Evolutionary conservation across 805 yeast genomes (phyloP).

Genomic region (Torulaspora quercuum): DNA sequence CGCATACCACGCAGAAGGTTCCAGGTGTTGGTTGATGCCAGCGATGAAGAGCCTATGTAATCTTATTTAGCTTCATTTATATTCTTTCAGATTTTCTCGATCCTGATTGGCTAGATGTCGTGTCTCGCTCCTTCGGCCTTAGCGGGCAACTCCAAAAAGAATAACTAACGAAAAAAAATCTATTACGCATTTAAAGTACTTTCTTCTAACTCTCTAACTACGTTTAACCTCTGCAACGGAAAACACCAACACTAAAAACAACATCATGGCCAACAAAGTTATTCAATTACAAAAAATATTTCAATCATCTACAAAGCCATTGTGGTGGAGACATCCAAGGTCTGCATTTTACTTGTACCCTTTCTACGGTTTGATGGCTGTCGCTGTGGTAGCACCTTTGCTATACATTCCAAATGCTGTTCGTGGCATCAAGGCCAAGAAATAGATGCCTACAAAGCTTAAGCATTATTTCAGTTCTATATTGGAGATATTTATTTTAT

Average conservation of each 20-base stretch:
- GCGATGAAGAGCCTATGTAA: slow-evolving; percentile 27
- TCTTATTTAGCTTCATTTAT: background rate
- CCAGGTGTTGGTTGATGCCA: slow-evolving; percentile 26
- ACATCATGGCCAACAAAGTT: slow-evolving; percentile 43
- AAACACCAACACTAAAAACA: background rate
- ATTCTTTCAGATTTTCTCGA: slow-evolving; percentile 7
- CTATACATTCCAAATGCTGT: slow-evolving; percentile 71
- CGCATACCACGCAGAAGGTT: slow-evolving; percentile 19
- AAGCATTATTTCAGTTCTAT: no score
- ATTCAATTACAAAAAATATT: slow-evolving; percentile 57
- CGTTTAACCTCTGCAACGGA: background rate
- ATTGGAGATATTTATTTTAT: slow-evolving; percentile 5
- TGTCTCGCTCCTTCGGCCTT: slow-evolving; percentile 5
- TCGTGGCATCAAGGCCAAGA: slow-evolving; percentile 57
- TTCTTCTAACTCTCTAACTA: background rate
- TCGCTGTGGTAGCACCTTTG: slow-evolving; percentile 62
- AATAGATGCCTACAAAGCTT: slow-evolving; percentile 13
- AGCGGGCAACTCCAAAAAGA: slow-evolving; percentile 6
- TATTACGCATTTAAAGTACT: background rate
- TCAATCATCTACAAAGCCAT: slow-evolving; percentile 55
- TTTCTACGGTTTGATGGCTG: slow-evolving; percentile 69
- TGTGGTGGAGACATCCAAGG: slow-evolving; percentile 62
- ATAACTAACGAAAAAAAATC: no score
- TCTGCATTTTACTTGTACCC: slow-evolving; percentile 73
- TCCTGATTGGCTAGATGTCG: slow-evolving; percentile 12